Evolutionary conservation across 768 basidiomycete species (phyloP), one percentile per base, ranked within the genome.

Genomic region (Hypsizygus marmoreus): DNA sequence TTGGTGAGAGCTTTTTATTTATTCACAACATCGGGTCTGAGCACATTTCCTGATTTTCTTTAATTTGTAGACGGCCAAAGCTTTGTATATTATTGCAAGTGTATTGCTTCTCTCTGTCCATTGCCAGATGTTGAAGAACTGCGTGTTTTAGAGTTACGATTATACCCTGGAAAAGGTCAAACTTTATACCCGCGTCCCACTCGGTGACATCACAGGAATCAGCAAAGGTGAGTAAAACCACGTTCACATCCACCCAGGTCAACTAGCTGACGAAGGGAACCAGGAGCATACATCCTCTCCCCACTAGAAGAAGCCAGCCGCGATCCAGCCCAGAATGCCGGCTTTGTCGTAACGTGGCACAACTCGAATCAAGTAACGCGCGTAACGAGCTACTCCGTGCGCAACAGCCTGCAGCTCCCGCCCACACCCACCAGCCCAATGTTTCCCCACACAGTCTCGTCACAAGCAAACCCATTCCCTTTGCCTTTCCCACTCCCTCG

Each of bases 251-350:
- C 20, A 13, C 17, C 11, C 29, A 24, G 11, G 42, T 40, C 38
- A 50, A 37, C 24, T 19, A 29, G 17, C 45, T 10, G 6, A 12
- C 19, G 13, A 25, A 20, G 24, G 31, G 28, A 48, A 45, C 19
- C n/a, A 94, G 95, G 95, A n/a, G 84, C 91, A 34, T 99, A 98
- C 62, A 97, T 98, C 49, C 69, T 97, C 31, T 97, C 95, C 1
- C 86, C 95, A 2, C 74, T 98, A 2, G 92, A 97, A 66, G 92
- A 95, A 63, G 84, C 91, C 0, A 92, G 91, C 54, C 82, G 94
- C 12, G 91, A 97, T 63, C 81, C 88, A 0, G 61, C 74, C 14
- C 91, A 97, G 68, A 97, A 97, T 60, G 85, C 85, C 32, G 95
- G 97, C 1, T 91, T 98, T 62, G 64, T 83, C 2, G 64, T 98